phyloP scores from a whole-genome alignment of 495 filamentous ascomycete genomes.

The Letharia lupina region DNA sequence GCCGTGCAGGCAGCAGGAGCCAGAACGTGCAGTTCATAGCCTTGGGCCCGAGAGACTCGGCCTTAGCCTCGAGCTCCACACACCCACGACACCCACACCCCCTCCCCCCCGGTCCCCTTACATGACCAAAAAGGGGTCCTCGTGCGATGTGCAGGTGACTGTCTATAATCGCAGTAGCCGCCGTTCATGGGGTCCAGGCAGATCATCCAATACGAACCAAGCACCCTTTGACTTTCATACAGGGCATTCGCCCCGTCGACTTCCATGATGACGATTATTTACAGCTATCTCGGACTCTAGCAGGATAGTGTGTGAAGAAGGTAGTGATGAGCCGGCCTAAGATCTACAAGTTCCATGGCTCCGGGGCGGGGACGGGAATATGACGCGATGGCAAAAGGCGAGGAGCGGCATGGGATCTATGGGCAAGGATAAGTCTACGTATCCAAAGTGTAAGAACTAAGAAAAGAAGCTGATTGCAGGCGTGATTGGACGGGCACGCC shows the following conservation, averaged over 20 bases:
- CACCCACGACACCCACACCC: neutral
- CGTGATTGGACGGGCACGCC: slow-evolving; percentile 13
- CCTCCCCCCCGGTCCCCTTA: slow-evolving; percentile 5
- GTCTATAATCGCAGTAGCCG: slow-evolving; percentile 24
- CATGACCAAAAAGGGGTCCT: slow-evolving; percentile 7
- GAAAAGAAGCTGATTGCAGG: neutral
- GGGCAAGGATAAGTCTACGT: slow-evolving; percentile 4
- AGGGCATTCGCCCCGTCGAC: neutral
- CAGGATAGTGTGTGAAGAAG: neutral
- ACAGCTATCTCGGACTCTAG: slow-evolving; percentile 6
- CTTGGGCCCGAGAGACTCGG: slow-evolving; percentile 4
- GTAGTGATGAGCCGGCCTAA: neutral
- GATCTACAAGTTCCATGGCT: slow-evolving; percentile 15
- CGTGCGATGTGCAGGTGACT: slow-evolving; percentile 19
- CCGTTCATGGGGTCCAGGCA: slow-evolving; percentile 8
- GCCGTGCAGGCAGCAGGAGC: slow-evolving; percentile 14
- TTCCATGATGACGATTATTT: neutral
- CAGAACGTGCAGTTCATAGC: slow-evolving; percentile 19
- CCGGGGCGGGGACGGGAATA: slow-evolving; percentile 17
- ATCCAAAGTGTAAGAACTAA: neutral
- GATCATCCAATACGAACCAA: slow-evolving; percentile 5
- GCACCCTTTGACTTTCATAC: neutral
- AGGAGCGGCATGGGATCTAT: slow-evolving; percentile 14
- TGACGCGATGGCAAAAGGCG: slow-evolving; percentile 19
- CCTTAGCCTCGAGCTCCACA: slow-evolving; percentile 8